phyloP scores from a whole-genome alignment of 2,329 filamentous ascomycete genomes.

The Sphaerulina vaccinii region DNA sequence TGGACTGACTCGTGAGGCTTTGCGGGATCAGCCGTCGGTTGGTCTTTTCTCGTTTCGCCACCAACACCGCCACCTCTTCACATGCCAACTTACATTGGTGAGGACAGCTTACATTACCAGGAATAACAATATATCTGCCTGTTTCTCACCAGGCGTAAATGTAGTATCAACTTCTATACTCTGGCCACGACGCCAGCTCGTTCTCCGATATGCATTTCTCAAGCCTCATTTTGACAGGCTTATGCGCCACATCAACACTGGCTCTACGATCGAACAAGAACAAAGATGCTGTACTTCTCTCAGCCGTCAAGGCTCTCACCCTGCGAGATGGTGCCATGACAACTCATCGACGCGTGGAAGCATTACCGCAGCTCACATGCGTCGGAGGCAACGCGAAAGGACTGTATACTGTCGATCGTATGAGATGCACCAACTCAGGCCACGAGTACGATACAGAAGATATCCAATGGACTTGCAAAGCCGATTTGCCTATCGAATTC shows the following conservation, averaged over 20 bases:
- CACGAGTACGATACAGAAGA: slow-evolving; percentile 75
- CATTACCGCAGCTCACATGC: slow-evolving; percentile 74
- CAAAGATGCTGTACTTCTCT: slow-evolving; percentile 52
- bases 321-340: slow-evolving; percentile 68
- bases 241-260: slow-evolving; percentile 14
- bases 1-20: background rate
- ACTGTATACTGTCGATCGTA: slow-evolving; percentile 72
- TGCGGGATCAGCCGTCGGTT: background rate
- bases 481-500: slow-evolving; percentile 60
- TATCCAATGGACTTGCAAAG: slow-evolving; percentile 88
- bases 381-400: slow-evolving; percentile 60
- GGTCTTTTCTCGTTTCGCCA: background rate
- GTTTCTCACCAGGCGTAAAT: no score
- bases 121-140: background rate
- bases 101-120: background rate
- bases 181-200: background rate
- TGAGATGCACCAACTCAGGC: slow-evolving; percentile 89
- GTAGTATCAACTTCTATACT: no score
- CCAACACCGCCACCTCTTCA: background rate
- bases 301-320: slow-evolving; percentile 73
- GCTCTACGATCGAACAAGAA: slow-evolving; percentile 21
- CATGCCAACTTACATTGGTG: background rate
- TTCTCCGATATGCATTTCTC: slow-evolving; percentile 11
- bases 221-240: slow-evolving; percentile 8
- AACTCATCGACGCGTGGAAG: slow-evolving; percentile 68